Evolutionary conservation across 225 moss, liverwort and hornwort genomes (phyloP).

Genomic region (Pseudoscleropodium purum): DNA sequence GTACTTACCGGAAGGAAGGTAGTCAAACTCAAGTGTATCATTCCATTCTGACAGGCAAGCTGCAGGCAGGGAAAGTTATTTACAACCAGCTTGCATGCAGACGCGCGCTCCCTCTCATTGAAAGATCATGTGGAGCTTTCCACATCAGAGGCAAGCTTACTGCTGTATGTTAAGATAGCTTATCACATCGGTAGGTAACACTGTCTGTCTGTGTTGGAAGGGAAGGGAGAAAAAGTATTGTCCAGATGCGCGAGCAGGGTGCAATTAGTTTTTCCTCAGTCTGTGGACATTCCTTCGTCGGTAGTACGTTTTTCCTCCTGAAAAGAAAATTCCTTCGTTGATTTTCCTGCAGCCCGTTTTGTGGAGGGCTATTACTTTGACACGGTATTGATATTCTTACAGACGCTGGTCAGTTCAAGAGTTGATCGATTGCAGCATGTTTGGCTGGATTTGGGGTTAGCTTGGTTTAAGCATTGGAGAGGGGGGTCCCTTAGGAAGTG

Average conservation of each 20-base stretch:
- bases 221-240: background rate
- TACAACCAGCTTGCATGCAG: background rate
- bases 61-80: background rate
- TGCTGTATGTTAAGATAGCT: background rate
- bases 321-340: too few species aligned
- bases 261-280: background rate
- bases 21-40: background rate
- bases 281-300: background rate
- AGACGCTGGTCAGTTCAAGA: background rate
- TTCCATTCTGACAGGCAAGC: background rate
- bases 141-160: too few species aligned
- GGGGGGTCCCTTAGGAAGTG: background rate
- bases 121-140: background rate
- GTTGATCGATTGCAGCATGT: background rate
- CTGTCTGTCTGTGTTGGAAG: background rate
- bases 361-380: background rate
- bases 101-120: background rate
- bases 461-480: background rate
- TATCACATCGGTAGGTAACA: background rate
- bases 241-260: background rate
- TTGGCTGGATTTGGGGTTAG: background rate
- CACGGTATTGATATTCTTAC: background rate
- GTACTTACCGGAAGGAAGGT: background rate
- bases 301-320: background rate
- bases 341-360: background rate